These are phyloP conservation scores for Leptodontidium sp. DNA, from an alignment of 2,329 filamentous ascomycete species.

Conservation along the genomic window DNA sequence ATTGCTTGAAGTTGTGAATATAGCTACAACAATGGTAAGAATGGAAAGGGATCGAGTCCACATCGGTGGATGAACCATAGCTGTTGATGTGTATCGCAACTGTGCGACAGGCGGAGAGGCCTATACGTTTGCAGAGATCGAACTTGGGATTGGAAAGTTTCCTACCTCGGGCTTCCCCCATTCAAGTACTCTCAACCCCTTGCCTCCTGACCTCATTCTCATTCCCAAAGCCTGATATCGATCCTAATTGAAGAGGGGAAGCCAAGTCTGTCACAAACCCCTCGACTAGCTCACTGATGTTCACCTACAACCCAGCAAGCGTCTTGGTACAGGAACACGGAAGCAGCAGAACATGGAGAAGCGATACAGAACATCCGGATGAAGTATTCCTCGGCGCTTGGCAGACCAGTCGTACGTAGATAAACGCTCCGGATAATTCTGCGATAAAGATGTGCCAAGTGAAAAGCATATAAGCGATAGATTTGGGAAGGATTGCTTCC, in stretches of 20 bases:
- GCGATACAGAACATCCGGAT: neutral
- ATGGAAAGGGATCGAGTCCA: neutral
- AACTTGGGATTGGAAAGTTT: neutral
- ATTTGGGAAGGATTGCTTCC: neutral
- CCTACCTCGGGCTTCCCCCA: conserved; percentile 1
- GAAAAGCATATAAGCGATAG: neutral
- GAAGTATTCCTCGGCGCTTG: conserved; percentile 5
- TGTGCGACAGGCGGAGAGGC: neutral
- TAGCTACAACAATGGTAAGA: neutral
- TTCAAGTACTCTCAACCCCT: neutral
- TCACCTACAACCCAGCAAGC: neutral
- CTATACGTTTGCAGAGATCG: neutral
- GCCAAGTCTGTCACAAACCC: neutral
- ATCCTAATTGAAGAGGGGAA: conserved; percentile 8
- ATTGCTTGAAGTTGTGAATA: conserved; percentile 6
- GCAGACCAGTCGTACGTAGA: neutral
- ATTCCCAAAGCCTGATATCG: neutral
- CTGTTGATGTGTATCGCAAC: neutral
- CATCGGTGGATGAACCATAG: neutral
- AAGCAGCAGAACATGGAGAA: neutral
- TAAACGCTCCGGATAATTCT: neutral
- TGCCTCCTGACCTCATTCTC: conserved; percentile 1
- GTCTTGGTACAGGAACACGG: neutral
- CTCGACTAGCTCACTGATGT: neutral
- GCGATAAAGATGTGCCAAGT: conserved; percentile 9